These are phyloP conservation scores for Phaeotremella skinneri DNA, from an alignment of 768 basidiomycete species.

Conservation along the genomic window DNA sequence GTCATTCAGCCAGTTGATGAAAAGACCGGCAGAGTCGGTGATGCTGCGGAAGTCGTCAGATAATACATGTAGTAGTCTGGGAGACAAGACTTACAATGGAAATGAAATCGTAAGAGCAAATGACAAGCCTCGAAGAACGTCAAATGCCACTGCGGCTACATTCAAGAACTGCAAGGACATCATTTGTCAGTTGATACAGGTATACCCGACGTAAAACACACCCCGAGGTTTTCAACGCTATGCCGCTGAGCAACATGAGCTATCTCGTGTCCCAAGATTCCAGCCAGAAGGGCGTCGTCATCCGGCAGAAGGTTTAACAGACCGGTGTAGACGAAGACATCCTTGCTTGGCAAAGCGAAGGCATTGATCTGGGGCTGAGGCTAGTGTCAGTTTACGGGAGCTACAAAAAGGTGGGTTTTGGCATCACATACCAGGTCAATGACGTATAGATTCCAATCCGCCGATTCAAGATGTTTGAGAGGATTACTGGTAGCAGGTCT, in stretches of 20 bases:
- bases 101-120: slow-evolving; percentile 56
- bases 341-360: slow-evolving; percentile 54
- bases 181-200: background rate
- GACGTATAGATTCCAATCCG: slow-evolving; percentile 55
- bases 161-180: slow-evolving; percentile 51
- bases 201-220: slow-evolving; percentile 11
- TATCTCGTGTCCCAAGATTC: slow-evolving; percentile 55
- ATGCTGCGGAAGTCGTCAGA: slow-evolving; percentile 30
- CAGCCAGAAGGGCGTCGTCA: slow-evolving; percentile 55
- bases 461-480: slow-evolving; percentile 50
- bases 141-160: slow-evolving; percentile 55
- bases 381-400: slow-evolving; percentile 9
- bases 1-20: slow-evolving; percentile 54
- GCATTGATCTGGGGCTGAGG: slow-evolving; percentile 53
- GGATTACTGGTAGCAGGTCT: slow-evolving; percentile 53
- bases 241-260: slow-evolving; percentile 54
- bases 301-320: slow-evolving; percentile 53
- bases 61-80: background rate
- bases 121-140: slow-evolving; percentile 54
- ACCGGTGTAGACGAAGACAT: slow-evolving; percentile 56
- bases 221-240: slow-evolving; percentile 55
- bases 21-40: slow-evolving; percentile 52
- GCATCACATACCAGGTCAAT: slow-evolving; percentile 52
- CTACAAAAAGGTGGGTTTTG: background rate
- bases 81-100: slow-evolving; percentile 47